Evolutionary conservation across 2,329 filamentous ascomycete species (phyloP).

Genomic region (Thielaviopsis populi): DNA sequence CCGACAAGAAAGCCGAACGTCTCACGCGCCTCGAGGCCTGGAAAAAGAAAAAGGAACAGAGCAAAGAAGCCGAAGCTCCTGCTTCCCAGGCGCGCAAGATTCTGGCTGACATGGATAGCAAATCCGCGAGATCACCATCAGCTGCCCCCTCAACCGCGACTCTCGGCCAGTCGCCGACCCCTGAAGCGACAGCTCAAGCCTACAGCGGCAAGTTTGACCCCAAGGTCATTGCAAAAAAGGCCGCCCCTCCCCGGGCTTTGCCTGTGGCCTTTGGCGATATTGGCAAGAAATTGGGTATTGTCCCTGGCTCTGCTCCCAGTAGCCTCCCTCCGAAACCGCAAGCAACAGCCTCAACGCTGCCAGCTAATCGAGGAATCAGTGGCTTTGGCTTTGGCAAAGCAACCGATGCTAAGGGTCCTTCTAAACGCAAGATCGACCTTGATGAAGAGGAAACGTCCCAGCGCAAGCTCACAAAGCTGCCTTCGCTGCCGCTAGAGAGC

Average conservation of each 20-base stretch:
- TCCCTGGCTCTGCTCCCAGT: slow-evolving; percentile 1
- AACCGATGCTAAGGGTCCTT: slow-evolving; percentile 45
- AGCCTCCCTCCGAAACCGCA: slow-evolving; percentile 9
- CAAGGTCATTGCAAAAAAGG: slow-evolving; percentile 43
- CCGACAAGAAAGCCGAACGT: slow-evolving; percentile 65
- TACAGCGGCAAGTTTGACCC: slow-evolving; percentile 75
- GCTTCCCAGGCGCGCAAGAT: slow-evolving; percentile 53
- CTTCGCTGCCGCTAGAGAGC: slow-evolving; percentile 54
- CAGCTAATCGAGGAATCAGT: slow-evolving; percentile 55
- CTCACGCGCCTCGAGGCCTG: slow-evolving; percentile 74
- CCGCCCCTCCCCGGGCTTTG: slow-evolving; percentile 39
- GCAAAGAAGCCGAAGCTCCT: slow-evolving; percentile 46
- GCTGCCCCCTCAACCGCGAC: slow-evolving; percentile 35
- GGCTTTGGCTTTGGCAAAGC: slow-evolving; percentile 70
- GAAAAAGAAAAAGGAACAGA: slow-evolving; percentile 78
- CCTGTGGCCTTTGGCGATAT: slow-evolving; percentile 30
- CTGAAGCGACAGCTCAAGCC: slow-evolving; percentile 24
- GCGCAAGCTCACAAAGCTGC: slow-evolving; percentile 82
- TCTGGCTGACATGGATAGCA: slow-evolving; percentile 59
- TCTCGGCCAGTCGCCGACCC: slow-evolving; percentile 34
- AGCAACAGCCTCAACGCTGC: slow-evolving; percentile 37
- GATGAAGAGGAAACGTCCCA: slow-evolving; percentile 77
- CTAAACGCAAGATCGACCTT: slow-evolving; percentile 65
- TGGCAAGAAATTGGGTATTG: slow-evolving; percentile 28
- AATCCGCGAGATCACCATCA: slow-evolving; percentile 35